These are phyloP conservation scores for Colletotrichum chlorophyti DNA, from an alignment of 2,329 filamentous ascomycete species.

Conservation along the genomic window DNA sequence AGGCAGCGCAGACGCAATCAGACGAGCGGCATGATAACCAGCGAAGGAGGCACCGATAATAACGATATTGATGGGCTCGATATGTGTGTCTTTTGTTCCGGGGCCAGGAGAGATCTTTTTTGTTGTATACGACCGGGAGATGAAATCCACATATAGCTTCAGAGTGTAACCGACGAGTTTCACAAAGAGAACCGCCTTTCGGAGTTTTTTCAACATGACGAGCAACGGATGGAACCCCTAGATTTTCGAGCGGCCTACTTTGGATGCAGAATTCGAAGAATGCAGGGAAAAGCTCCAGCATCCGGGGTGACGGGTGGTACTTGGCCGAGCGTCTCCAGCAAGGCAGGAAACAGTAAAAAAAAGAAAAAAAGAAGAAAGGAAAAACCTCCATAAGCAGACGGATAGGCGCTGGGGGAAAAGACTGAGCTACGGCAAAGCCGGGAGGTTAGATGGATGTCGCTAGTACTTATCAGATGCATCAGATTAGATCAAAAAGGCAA, in stretches of 20 bases:
- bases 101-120: constrained; percentile 16
- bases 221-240: not conserved
- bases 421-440: too few relatives aligned
- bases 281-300: not conserved
- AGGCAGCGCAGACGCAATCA: constrained; percentile 56
- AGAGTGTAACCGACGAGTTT: constrained; percentile 37
- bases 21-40: constrained; percentile 55
- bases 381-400: too few relatives aligned
- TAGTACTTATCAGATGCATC: constrained; percentile 42
- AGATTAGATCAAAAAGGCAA: constrained; percentile 36
- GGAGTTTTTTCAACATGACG: constrained; percentile 32
- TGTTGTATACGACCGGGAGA: constrained; percentile 25
- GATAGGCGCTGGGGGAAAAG: too few relatives aligned
- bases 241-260: too few relatives aligned
- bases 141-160: constrained; percentile 3
- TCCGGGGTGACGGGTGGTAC: too few relatives aligned
- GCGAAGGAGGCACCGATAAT: constrained; percentile 66
- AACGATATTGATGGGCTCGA: constrained; percentile 53
- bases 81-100: constrained; percentile 18
- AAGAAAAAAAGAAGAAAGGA: too few relatives aligned
- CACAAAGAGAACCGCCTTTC: constrained; percentile 38
- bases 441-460: not conserved
- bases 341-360: too few relatives aligned
- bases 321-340: too few relatives aligned
- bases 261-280: not conserved